Evolutionary conservation across 2,329 filamentous ascomycete species (phyloP), one percentile per base, ranked within the genome.

Genomic region (Microcyclosporella mali): DNA sequence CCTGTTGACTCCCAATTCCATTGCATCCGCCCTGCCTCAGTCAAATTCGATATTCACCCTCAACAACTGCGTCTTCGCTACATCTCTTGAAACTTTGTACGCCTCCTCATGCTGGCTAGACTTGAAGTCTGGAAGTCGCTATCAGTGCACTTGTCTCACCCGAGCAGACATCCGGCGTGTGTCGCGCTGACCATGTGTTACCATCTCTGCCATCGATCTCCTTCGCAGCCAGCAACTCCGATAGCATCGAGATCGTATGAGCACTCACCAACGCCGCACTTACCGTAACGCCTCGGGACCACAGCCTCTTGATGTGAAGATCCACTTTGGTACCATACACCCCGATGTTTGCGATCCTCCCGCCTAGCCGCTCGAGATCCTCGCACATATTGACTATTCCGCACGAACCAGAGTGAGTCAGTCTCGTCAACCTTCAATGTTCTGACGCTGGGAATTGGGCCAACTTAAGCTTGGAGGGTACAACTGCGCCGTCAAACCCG

Each of bases 321-420:
- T 72, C 63, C 0, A 70, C 75, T 35, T 69, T 70, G n/a, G 62
- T 67, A 0, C 76, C 76, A 51, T 79, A 75, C 6, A 80, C 77
- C 7, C 77, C 77, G 2, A 80, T 67, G 53, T 79, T 80, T 3
- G 75, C 76, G 48, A 80, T 70, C 0, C 66, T 62, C 3, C 74
- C 77, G 1, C 75, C 76, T 0, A 70, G 62, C 0, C 71, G 75
- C 8, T 80, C 67, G 17, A 81, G 53, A 6, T 70, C 62, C 56
- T 80, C 75, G 40, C 70, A 73, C 32, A 78, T 59, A 12, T 72
- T 65, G 53, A 79, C 78, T 14, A 50, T 19, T 32, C n/a, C 4
- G 15, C 30, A 32, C n/a, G n/a, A n/a, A n/a, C n/a, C n/a, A n/a
- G n/a, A n/a, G n/a, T n/a, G n/a, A 32, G 30, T 32, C 30, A 32